Evolutionary conservation across 495 filamentous ascomycete species (phyloP).

Genomic region (Pyronema omphalodes): DNA sequence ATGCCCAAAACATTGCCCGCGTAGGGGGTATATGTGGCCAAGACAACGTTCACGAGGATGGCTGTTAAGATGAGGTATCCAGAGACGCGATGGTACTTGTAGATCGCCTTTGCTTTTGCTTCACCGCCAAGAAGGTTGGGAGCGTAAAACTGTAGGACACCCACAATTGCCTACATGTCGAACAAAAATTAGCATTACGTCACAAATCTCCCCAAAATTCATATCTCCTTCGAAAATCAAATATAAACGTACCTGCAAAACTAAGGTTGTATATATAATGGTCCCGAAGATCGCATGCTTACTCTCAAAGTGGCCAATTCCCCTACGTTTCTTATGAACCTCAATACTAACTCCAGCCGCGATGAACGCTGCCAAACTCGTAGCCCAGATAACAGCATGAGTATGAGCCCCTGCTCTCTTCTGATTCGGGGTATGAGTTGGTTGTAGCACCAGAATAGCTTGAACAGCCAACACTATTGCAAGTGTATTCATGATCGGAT

Average conservation of each 20-base stretch:
- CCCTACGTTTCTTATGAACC: constrained; percentile 11
- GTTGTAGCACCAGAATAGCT: constrained; percentile 71
- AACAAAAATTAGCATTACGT: neutral
- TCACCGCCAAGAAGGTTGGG: too few species aligned
- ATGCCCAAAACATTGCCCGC: constrained; percentile 42
- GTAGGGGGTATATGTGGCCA: constrained; percentile 58
- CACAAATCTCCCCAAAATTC: constrained; percentile 48
- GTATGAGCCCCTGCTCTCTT: constrained; percentile 50
- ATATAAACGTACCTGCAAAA: constrained; percentile 55
- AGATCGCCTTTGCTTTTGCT: too few species aligned
- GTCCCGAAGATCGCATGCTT: constrained; percentile 65
- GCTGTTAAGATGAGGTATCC: constrained; percentile 58
- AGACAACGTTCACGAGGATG: constrained; percentile 52
- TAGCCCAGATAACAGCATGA: constrained; percentile 47
- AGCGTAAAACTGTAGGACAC: too few species aligned
- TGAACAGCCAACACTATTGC: constrained; percentile 57
- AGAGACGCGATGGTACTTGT: constrained; percentile 70
- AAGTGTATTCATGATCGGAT: constrained; percentile 65
- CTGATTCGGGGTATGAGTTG: constrained; percentile 55
- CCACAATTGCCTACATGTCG: neutral
- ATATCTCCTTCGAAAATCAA: constrained; percentile 58
- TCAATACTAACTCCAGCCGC: constrained; percentile 10
- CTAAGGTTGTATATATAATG: constrained; percentile 50
- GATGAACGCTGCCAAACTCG: constrained; percentile 28
- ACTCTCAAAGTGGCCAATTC: constrained; percentile 48